Percentiles rank a stretch among this genome's conserved stretches.
These are phyloP conservation scores for Schizonepeta tenuifolia DNA, from an alignment of 257 asterid species.

Conservation along the genomic window DNA sequence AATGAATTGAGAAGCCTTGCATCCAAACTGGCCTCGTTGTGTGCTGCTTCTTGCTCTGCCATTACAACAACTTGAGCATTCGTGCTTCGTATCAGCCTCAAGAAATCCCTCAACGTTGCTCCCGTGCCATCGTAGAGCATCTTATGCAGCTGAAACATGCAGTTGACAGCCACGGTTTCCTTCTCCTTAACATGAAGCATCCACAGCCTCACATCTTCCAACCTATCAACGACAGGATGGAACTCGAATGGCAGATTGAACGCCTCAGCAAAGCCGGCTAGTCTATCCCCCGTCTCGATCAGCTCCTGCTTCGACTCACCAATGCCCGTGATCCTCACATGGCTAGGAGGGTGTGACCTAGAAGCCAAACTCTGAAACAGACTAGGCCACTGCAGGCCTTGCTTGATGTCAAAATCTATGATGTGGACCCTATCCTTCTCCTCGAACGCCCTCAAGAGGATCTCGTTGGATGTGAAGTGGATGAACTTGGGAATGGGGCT, in stretches of 20 bases:
- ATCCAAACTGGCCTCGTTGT: slow-evolving; percentile 59
- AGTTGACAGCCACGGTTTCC: slow-evolving; percentile 80
- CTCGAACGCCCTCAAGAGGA: slow-evolving; percentile 72
- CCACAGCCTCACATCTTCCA: slow-evolving; percentile 97
- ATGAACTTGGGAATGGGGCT: slow-evolving; percentile 83
- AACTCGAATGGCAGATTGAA: slow-evolving; percentile 73
- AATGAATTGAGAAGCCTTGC: slow-evolving; percentile 61
- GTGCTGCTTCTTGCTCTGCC: slow-evolving; percentile 90
- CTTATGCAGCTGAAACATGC: slow-evolving; percentile 80
- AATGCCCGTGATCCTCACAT: slow-evolving; percentile 83
- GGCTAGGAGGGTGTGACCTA: slow-evolving; percentile 71
- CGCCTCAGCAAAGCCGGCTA: slow-evolving; percentile 76
- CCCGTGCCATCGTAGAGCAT: slow-evolving; percentile 70
- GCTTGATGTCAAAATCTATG: slow-evolving; percentile 88
- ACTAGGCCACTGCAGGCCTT: slow-evolving; percentile 96
- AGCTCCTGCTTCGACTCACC: slow-evolving; percentile 94
- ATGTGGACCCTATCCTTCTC: slow-evolving; percentile 86
- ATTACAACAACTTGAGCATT: slow-evolving; percentile 61
- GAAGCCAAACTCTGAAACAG: slow-evolving; percentile 87
- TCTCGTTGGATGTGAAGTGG: slow-evolving; percentile 91
- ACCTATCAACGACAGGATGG: slow-evolving; percentile 88
- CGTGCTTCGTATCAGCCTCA: slow-evolving; percentile 80
- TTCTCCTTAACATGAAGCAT: slow-evolving; percentile 97
- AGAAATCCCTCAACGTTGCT: slow-evolving; percentile 55
- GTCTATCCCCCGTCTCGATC: slow-evolving; percentile 75